Evolutionary conservation across 306 rosid genomes (phyloP).

Genomic region (Cicer cuneatum): DNA sequence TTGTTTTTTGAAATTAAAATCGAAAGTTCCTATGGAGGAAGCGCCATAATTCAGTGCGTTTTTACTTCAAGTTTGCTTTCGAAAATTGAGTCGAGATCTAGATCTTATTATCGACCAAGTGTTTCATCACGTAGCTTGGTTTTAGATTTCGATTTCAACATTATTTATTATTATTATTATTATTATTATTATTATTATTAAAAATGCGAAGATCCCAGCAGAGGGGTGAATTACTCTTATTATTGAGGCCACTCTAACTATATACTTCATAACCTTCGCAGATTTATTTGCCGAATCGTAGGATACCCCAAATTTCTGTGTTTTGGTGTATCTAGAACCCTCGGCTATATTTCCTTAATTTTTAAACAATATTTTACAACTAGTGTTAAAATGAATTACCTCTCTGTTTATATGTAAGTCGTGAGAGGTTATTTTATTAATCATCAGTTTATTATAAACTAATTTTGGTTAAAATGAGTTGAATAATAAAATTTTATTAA

Average conservation of each 20-base stretch:
- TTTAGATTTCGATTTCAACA: constrained; percentile 53
- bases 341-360: constrained; percentile 43
- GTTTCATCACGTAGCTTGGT: constrained; percentile 36
- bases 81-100: constrained; percentile 64
- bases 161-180: background rate
- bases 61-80: constrained; percentile 93
- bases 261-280: constrained; percentile 59
- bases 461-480: too few species aligned
- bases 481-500: too few species aligned
- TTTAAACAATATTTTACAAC: too few species aligned
- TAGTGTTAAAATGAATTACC: too few species aligned
- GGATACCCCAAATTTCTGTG: constrained; percentile 51
- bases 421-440: too few species aligned
- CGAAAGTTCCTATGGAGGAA: constrained; percentile 94
- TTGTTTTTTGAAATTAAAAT: background rate
- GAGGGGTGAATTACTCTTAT: constrained; percentile 61
- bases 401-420: too few species aligned
- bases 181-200: background rate
- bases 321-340: constrained; percentile 52
- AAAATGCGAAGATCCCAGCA: constrained; percentile 85
- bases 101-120: constrained; percentile 48
- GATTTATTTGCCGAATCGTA: constrained; percentile 70
- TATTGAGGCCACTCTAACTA: constrained; percentile 83
- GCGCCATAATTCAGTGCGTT: constrained; percentile 69
- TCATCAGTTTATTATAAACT: too few species aligned